phyloP scores from a whole-genome alignment of 2,329 filamentous ascomycete species.

The Colletotrichum endophyticum region DNA sequence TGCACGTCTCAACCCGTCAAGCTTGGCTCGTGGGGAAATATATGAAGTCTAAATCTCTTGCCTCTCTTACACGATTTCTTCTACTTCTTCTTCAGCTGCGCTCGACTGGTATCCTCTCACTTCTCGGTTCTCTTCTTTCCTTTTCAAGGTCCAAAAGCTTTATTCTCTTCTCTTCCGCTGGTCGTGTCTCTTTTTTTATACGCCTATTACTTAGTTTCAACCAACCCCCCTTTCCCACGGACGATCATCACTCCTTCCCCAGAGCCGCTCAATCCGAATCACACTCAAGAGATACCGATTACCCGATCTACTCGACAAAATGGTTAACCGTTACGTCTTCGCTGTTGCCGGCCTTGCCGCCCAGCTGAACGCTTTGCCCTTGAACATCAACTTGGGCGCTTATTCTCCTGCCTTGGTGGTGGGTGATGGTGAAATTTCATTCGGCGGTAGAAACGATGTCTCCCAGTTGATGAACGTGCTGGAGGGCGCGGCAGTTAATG shows the following conservation, averaged over 20 bases:
- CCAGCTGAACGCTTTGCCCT: conserved; percentile 31
- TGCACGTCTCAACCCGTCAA: conserved; percentile 3
- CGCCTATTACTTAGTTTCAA: conserved; percentile 13
- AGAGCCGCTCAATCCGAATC: conserved; percentile 5
- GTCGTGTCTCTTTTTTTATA: conserved; percentile 15
- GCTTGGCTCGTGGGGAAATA: conserved; percentile 16
- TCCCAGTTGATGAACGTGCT: conserved; percentile 48
- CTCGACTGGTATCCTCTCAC: conserved; percentile 18
- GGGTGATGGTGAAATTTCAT: conserved; percentile 51
- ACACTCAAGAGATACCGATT: neutral
- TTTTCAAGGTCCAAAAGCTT: neutral
- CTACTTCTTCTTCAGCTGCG: conserved; percentile 13
- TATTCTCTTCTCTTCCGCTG: conserved; percentile 18
- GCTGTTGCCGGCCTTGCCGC: conserved; percentile 31
- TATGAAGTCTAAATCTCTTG: conserved; percentile 18
- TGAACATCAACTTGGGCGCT: conserved; percentile 39
- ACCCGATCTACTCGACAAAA: conserved; percentile 9
- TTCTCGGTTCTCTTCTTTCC: neutral
- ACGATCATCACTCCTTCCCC: neutral
- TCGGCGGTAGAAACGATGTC: conserved; percentile 50
- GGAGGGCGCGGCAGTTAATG: conserved; percentile 49
- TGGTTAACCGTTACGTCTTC: conserved; percentile 29
- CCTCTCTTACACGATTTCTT: neutral
- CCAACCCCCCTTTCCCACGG: neutral
- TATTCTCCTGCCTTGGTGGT: conserved; percentile 39